phyloP scores from a whole-genome alignment of 2,329 filamentous ascomycete genomes.

The Penicillium sp. region DNA sequence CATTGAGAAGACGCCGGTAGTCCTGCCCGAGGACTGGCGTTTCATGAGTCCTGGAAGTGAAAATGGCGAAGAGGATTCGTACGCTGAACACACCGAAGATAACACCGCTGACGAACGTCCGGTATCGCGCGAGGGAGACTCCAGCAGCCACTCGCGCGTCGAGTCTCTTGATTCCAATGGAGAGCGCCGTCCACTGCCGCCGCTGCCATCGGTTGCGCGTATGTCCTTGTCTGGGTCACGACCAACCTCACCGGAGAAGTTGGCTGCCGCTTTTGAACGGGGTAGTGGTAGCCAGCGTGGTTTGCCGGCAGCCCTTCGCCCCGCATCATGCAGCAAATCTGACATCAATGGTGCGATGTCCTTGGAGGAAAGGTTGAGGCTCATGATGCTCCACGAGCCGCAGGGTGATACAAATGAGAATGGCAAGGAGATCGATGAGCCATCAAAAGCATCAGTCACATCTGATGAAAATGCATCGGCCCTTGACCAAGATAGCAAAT shows the following conservation, averaged over 20 bases:
- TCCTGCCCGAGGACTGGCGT: slow-evolving; percentile 95
- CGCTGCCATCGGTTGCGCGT: slow-evolving; percentile 58
- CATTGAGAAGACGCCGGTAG: slow-evolving; percentile 93
- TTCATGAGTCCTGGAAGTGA: slow-evolving; percentile 63
- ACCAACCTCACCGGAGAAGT: slow-evolving; percentile 55
- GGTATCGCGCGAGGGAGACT: slow-evolving; percentile 32
- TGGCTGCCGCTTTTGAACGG: slow-evolving; percentile 67
- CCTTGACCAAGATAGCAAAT: slow-evolving; percentile 10
- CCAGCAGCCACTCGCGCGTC: slow-evolving; percentile 52
- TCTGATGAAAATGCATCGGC: not conserved
- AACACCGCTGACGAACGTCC: slow-evolving; percentile 59
- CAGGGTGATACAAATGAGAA: not conserved
- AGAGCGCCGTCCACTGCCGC: slow-evolving; percentile 78
- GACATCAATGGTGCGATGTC: slow-evolving; percentile 78
- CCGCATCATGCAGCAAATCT: slow-evolving; percentile 64
- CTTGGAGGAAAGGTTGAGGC: slow-evolving; percentile 74
- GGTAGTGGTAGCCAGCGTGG: slow-evolving; percentile 62
- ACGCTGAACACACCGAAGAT: slow-evolving; percentile 58
- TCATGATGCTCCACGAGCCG: slow-evolving; percentile 78
- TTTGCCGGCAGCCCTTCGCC: slow-evolving; percentile 65
- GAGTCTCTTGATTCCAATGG: slow-evolving; percentile 73
- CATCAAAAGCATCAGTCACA: slow-evolving; percentile 7
- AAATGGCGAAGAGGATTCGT: slow-evolving; percentile 62
- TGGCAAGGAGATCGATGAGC: slow-evolving; percentile 24
- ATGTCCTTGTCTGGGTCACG: slow-evolving; percentile 40